Base-by-base conservation (phyloP, 2,329 filamentous ascomycete species). In the Beauveria pseudobassiana region DNA sequence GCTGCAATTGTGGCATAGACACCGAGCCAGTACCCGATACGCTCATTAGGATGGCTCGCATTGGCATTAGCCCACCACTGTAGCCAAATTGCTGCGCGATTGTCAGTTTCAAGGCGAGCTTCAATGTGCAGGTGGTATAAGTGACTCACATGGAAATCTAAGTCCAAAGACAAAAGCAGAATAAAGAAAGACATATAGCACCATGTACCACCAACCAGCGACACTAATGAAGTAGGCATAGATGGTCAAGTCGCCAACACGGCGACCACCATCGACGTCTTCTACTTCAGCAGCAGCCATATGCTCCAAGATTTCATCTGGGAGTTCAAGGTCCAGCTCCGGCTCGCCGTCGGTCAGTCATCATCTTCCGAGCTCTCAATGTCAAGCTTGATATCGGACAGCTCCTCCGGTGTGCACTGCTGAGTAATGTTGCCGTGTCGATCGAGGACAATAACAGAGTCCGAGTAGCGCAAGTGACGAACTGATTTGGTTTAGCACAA, bases 11-110 rank as follows among this genome's bases (percentile, higher is more conserved):
- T 59, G 3, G 51, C 65, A 18, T 68, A 69, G 0, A 67, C 46
- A 7, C 68, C 65, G 4, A 68, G 53, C 64, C 66, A 70, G 58
- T 69, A 68, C 16, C 65, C 65, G 20, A 68, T 61, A 2, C 56
- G 46, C 3, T 68, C 59, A 22, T 70, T 66, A 14, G 67, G 66
- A 12, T 65, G 57, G 4, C 51, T 38, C 0, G 55, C 65, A 20
- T 69, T 68, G 16, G 64, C 58, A 20, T 69, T 65, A 9, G 67
- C 65, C 68, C 68, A 70, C 67, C 67, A 68, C 58, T 70, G 67
- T 16, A 70, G 51, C 68, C 68, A 70, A 14, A 70, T 58, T 10
- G 66, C 67, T 69, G 16, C 20, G 7, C 16, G 18, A 43, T 51
- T 22, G 48, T 63, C n/a, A 56, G 51, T 40, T 18, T 49, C 10